Evolutionary conservation across 495 filamentous ascomycete genomes (phyloP).

Genomic region (Penicillium paxilli): DNA sequence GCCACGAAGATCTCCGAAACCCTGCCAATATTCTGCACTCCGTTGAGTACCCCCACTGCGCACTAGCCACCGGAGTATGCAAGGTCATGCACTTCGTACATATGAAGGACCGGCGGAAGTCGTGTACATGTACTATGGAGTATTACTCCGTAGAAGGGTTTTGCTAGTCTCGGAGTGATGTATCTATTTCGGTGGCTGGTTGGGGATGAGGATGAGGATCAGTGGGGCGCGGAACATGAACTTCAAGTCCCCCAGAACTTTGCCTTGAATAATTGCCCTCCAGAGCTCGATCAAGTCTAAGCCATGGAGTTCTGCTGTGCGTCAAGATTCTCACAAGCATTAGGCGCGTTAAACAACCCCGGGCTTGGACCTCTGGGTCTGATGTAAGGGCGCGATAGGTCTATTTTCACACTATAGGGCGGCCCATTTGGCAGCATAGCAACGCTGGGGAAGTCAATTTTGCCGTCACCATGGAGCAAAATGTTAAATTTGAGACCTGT

Average conservation of each 20-base stretch:
- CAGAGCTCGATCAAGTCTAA: not conserved
- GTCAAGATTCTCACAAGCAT: not conserved
- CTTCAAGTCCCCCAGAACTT: not conserved
- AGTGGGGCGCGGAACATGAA: not conserved
- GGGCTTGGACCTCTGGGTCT: not conserved
- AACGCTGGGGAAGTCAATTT: not conserved
- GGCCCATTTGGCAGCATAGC: not conserved
- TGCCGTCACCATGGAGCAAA: not conserved
- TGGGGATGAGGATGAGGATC: not conserved
- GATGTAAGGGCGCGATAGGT: conserved; percentile 19
- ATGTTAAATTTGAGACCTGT: conserved; percentile 11
- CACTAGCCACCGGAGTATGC: conserved; percentile 8
- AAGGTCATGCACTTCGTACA: no score
- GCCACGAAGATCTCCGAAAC: conserved; percentile 1
- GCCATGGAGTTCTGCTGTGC: not conserved
- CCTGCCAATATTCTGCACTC: not conserved
- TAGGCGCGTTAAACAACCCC: conserved; percentile 6
- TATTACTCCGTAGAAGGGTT: not conserved
- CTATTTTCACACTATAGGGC: conserved; percentile 5
- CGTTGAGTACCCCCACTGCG: not conserved
- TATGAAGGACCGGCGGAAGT: not conserved
- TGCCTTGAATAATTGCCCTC: not conserved
- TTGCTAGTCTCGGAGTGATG: not conserved
- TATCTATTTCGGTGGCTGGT: not conserved
- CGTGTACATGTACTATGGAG: no score